Conservation (phyloP, 768 basidiomycete species). For the Mycena belliarum region DNA sequence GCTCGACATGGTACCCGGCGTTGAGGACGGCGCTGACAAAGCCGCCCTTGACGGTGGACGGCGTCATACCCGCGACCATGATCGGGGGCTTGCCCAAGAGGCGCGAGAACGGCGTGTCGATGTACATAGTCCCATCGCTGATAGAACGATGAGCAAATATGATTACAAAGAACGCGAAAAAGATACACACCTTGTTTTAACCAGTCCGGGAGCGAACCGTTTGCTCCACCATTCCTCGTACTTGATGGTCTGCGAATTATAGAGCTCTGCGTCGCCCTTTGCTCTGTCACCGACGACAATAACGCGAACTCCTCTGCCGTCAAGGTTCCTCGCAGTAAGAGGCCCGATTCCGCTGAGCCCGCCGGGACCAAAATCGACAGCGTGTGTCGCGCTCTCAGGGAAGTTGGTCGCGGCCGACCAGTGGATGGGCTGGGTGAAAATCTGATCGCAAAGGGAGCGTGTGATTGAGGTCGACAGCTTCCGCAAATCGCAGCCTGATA, state of each 20-base stretch:
- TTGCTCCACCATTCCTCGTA: conserved; percentile 91
- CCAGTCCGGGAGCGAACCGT: conserved; percentile 80
- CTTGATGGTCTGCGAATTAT: conserved; percentile 60
- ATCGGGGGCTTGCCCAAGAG: conserved; percentile 95
- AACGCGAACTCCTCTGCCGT: conserved; percentile 90
- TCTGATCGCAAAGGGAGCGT: conserved; percentile 87
- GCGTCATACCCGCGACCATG: conserved; percentile 99
- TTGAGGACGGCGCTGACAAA: conserved; percentile 92
- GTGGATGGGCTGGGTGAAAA: conserved; percentile 89
- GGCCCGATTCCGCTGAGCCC: conserved; percentile 92
- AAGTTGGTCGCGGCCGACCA: conserved; percentile 91
- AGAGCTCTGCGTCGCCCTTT: conserved; percentile 87
- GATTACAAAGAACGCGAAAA: neutral
- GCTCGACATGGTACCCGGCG: conserved; percentile 94
- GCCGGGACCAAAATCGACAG: conserved; percentile 95
- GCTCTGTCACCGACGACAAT: conserved; percentile 90
- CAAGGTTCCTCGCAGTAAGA: conserved; percentile 85
- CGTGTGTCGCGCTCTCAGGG: conserved; percentile 89
- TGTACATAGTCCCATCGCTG: conserved; percentile 88
- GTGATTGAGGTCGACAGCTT: conserved; percentile 69
- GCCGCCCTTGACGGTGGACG: conserved; percentile 92
- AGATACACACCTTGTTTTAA: conserved; percentile 77
- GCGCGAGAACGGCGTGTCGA: conserved; percentile 96
- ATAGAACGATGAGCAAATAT: neutral
- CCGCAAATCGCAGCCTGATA: conserved; percentile 83